phyloP scores from a whole-genome alignment of 2,329 filamentous ascomycete species.

The Tolypocladium inflatum region DNA sequence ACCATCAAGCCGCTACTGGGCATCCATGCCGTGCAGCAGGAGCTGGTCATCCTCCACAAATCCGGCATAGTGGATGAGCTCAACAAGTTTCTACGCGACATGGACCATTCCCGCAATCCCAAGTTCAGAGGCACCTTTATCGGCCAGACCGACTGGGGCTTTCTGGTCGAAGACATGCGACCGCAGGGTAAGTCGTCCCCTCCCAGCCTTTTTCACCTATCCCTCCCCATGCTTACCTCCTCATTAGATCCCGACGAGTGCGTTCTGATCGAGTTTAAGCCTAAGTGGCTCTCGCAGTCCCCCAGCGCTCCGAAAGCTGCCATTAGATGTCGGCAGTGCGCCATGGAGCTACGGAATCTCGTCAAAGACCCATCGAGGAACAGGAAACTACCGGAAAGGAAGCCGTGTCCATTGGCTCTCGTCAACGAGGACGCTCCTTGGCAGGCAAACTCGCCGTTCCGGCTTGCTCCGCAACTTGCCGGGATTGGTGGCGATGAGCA shows the following conservation, averaged over 20 bases:
- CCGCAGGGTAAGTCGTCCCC: constrained; percentile 16
- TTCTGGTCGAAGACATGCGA: constrained; percentile 66
- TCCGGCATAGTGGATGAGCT: constrained; percentile 31
- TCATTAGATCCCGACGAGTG: constrained; percentile 18
- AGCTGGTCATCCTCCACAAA: constrained; percentile 25
- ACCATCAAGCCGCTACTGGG: constrained; percentile 25
- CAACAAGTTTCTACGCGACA: constrained; percentile 41
- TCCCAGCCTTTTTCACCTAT: neutral
- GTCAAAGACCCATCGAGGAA: constrained; percentile 22
- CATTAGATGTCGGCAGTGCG: constrained; percentile 66
- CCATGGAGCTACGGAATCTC: constrained; percentile 33
- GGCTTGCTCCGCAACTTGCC: constrained; percentile 24
- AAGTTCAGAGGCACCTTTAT: constrained; percentile 39
- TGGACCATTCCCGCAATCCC: constrained; percentile 34
- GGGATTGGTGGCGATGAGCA: constrained; percentile 19
- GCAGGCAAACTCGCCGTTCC: constrained; percentile 32
- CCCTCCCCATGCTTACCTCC: constrained; percentile 1
- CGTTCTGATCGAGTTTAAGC: constrained; percentile 63
- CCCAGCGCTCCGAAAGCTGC: constrained; percentile 56
- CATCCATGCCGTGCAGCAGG: constrained; percentile 23
- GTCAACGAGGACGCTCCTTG: constrained; percentile 37
- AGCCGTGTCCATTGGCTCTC: constrained; percentile 59
- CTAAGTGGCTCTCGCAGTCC: constrained; percentile 75
- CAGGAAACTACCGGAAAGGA: constrained; percentile 23
- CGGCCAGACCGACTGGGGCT: constrained; percentile 51